Base-by-base conservation (phyloP, 2,329 filamentous ascomycete species). In the Bipolaris bicolor region DNA sequence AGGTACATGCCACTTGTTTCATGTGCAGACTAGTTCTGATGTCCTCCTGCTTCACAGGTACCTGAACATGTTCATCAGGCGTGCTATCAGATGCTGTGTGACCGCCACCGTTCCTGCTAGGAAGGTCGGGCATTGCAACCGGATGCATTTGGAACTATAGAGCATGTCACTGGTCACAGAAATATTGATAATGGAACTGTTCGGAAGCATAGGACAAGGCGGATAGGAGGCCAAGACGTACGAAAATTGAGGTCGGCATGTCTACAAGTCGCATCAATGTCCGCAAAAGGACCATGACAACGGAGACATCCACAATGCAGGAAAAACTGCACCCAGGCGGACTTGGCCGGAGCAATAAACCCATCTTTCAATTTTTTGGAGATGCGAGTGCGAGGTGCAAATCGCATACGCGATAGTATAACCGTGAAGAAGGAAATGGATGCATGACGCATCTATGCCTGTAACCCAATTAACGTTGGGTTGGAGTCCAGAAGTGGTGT, bases 401-500 rank as follows among this genome's bases (percentile, higher is more conserved):
- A 48, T 46, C 41, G 40, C 53, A 22, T 36, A 43, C 24, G 51
- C 37, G 47, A 40, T 34, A 22, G 62, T 60, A 52, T 44, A 41
- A 65, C 52, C 1, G 37, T 45, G 36, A 36, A 48, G 33, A 50
- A 50, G 37, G 44, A 45, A 40, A 46, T 56, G 34, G 22, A 49
- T 55, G 55, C 57, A 64, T 47, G 40, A 49, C 29, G 48, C 34
- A 45, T 50, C 40, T 18, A 22, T 26, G 52, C 40, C 44, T 43
- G 39, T 47, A 34, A 18, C 26, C 40, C 10, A 41, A 16, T 41
- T 33, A 26, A 37, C 16, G 40, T 47, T 44, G 52, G 47, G 31
- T 18, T 62, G 39, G 49, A 46, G 39, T 33, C 51, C 33, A 60
- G 55, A 64, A 29, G 9, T 66, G 45, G 57, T 52, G 62, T 53